Base-by-base conservation (phyloP, 108 stramenopile genomes). In the Cyclotella cryptica region DNA sequence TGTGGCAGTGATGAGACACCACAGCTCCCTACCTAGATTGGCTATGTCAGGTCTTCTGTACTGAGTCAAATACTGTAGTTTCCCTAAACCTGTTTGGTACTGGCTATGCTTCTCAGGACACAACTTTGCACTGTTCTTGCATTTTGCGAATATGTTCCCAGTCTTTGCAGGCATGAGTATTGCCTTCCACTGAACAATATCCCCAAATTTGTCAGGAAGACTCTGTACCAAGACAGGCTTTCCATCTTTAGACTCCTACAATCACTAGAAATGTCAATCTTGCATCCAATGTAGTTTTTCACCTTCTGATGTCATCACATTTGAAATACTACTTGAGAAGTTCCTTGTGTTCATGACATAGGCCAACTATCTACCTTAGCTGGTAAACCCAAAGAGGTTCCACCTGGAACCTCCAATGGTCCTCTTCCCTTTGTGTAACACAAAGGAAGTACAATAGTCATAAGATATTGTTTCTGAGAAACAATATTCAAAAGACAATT, bases 191-290 rank as follows among this genome's bases (percentile, higher is more conserved):
- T 58, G 24, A 21, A 27, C 24, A 27, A 74, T 27, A 24, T 58
- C 45, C 14, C 74, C 66, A 55, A 84, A 84, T 64, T 84, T 54
- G 24, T 84, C 72, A 0, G 26, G 19, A 10, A 80, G 67, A n/a
- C 76, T 81, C 28, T 87, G 83, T 5, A 84, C 24, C 28, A 84
- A 24, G 1, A 87, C 86, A 60, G 83, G 79, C n/a, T n/a, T 68
- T 87, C 83, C 14, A 72, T 78, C 10, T 30, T 66, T 58, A 11
- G 80, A 18, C 28, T n/a, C 18, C 30, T 66, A 17, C 39, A 15
- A 43, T 1, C 46, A 19, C 3, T 3, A 51, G 19, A 1, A 17
- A 17, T 19, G 49, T 51, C 49, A 17, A 51, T 19, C 8, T 51
- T 51, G 49, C 49, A 17, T 19, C 49, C 49, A 51, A 51, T 51